phyloP scores from a whole-genome alignment of 306 rosid genomes.

The Quercus engelmannii region DNA sequence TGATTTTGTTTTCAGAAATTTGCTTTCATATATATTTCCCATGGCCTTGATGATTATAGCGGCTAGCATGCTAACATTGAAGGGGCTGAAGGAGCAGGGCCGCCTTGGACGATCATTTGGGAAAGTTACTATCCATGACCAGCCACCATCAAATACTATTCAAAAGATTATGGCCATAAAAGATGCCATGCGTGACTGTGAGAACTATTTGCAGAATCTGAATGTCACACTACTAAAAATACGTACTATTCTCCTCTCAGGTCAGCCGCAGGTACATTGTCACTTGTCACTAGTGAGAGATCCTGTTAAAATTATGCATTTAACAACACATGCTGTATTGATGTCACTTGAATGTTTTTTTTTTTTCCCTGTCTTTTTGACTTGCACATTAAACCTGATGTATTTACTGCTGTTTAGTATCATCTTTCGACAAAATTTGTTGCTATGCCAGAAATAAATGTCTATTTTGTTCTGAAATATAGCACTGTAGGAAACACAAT shows the following conservation, averaged over 20 bases:
- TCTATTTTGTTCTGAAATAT: too few species aligned
- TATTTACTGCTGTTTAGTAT: background rate
- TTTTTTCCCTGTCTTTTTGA: background rate
- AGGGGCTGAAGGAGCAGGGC: conserved; percentile 93
- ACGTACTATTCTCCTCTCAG: conserved; percentile 75
- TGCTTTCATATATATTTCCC: conserved; percentile 78
- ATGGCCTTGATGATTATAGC: conserved; percentile 58
- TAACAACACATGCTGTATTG: background rate
- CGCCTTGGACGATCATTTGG: conserved; percentile 93
- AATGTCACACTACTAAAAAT: conserved; percentile 80
- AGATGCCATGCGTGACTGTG: conserved; percentile 93
- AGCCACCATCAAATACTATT: conserved; percentile 94
- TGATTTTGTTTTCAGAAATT: conserved; percentile 56
- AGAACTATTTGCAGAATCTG: conserved; percentile 61
- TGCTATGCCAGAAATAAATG: background rate
- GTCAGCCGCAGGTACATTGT: conserved; percentile 82
- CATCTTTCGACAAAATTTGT: background rate
- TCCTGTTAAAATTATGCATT: conserved; percentile 7
- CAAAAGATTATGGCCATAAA: conserved; percentile 88
- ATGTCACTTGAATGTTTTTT: conserved; percentile 5
- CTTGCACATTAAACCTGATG: background rate
- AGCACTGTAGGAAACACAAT: background rate
- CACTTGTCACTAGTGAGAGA: conserved; percentile 4
- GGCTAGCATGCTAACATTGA: conserved; percentile 71
- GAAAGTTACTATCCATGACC: conserved; percentile 73